phyloP scores from a whole-genome alignment of 208 protist species.

The Trypanosoma lewisi region DNA sequence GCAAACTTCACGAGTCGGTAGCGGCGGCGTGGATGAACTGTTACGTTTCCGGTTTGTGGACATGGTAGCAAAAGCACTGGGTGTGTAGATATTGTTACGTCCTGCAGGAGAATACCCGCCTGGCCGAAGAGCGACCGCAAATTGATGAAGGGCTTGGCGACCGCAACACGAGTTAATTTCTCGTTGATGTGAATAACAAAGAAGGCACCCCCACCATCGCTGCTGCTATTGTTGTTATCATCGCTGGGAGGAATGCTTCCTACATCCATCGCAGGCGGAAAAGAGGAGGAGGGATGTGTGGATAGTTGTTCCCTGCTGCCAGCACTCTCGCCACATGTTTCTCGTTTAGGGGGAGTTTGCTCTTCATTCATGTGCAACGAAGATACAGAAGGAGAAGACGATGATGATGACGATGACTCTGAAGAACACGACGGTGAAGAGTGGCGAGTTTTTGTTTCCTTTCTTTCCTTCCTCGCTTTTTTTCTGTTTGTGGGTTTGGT shows the following conservation, averaged over 20 bases:
- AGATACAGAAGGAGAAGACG: background rate
- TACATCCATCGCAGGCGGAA: background rate
- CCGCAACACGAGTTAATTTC: constrained; percentile 5
- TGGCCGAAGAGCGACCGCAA: constrained; percentile 18
- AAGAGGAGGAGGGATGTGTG: background rate
- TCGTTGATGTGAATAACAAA: constrained; percentile 32
- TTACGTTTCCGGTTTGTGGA: constrained; percentile 42
- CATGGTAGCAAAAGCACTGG: constrained; percentile 56
- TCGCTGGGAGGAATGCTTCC: background rate
- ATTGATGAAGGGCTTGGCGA: constrained; percentile 26
- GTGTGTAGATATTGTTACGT: constrained; percentile 11
- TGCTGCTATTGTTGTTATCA: background rate
- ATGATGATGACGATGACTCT: no score
- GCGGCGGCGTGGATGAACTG: constrained; percentile 36
- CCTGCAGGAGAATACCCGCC: constrained; percentile 28
- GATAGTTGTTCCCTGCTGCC: background rate
- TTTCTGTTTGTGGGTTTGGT: background rate
- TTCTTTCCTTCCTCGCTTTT: background rate
- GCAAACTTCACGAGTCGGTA: constrained; percentile 68
- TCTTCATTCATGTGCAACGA: background rate
- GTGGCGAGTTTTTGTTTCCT: no score
- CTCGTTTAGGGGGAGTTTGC: background rate
- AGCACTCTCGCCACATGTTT: background rate
- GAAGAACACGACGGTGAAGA: no score
- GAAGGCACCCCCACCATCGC: background rate